Conservation (phyloP, 2,329 filamentous ascomycete genomes). For the Ophiostoma populinum region DNA sequence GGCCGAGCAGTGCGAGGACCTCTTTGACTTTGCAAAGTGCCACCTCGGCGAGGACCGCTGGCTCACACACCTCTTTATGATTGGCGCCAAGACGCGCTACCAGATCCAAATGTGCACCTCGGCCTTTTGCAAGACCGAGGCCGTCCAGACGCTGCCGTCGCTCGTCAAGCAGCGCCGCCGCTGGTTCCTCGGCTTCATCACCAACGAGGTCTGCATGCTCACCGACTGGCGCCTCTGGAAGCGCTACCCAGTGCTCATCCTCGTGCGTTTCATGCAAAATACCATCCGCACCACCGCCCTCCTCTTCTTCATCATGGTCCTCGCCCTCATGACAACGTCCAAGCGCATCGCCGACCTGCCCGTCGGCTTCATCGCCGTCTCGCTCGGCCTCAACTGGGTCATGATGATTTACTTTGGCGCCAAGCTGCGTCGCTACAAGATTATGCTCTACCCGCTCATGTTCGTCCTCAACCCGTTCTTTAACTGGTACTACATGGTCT, state of each 20-base stretch:
- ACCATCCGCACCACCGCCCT: slow-evolving; percentile 88
- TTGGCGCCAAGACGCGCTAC: slow-evolving; percentile 78
- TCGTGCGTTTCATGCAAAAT: slow-evolving; percentile 88
- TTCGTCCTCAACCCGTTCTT: slow-evolving; percentile 91
- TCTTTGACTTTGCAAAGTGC: slow-evolving; percentile 93
- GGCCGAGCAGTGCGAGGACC: slow-evolving; percentile 82
- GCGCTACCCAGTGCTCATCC: slow-evolving; percentile 69
- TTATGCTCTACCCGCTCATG: slow-evolving; percentile 90
- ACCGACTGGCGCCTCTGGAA: slow-evolving; percentile 86
- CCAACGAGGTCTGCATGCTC: slow-evolving; percentile 96
- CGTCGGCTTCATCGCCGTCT: slow-evolving; percentile 84
- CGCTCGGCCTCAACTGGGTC: slow-evolving; percentile 80
- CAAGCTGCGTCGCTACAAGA: slow-evolving; percentile 76
- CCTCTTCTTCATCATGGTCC: slow-evolving; percentile 82
- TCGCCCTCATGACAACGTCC: slow-evolving; percentile 72
- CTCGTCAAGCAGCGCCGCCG: slow-evolving; percentile 85
- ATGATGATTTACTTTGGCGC: slow-evolving; percentile 93
- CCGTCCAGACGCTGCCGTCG: slow-evolving; percentile 71
- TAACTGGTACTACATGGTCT: slow-evolving; percentile 98
- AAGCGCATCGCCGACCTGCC: slow-evolving; percentile 65
- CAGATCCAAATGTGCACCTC: slow-evolving; percentile 97
- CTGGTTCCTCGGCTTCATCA: slow-evolving; percentile 96
- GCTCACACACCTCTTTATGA: slow-evolving; percentile 98
- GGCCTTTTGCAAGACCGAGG: slow-evolving; percentile 96
- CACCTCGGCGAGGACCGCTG: slow-evolving; percentile 91